Percentiles rank a stretch among this genome's conserved stretches.
phyloP scores from a whole-genome alignment of 441 rosid genomes.

The Pelargonium fulgidum region DNA sequence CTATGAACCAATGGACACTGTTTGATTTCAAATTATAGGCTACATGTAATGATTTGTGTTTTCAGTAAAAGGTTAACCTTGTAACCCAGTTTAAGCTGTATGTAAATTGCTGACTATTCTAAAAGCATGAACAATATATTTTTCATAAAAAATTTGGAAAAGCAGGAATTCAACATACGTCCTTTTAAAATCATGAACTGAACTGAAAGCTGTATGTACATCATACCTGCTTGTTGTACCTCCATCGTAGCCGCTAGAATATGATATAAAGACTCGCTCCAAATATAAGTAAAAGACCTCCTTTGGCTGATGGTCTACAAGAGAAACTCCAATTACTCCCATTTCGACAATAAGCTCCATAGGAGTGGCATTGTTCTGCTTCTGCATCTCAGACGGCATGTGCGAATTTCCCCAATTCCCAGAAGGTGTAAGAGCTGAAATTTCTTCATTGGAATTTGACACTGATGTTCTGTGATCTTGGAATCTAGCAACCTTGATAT shows the following conservation, averaged over 20 bases:
- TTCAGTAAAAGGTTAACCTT: too few species aligned
- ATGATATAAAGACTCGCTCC: conserved; percentile 76
- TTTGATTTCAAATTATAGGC: too few species aligned
- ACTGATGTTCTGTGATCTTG: conserved; percentile 34
- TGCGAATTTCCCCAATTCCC: conserved; percentile 42
- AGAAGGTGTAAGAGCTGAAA: conserved; percentile 33
- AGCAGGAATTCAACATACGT: too few species aligned
- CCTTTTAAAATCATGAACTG: too few species aligned
- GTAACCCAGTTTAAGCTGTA: too few species aligned
- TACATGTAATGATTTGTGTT: too few species aligned
- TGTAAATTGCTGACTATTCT: too few species aligned
- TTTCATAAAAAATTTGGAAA: too few species aligned
- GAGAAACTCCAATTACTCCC: conserved; percentile 85
- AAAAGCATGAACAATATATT: too few species aligned
- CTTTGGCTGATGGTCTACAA: conserved; percentile 89
- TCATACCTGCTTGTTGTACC: conserved; percentile 89
- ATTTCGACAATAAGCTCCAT: conserved; percentile 79
- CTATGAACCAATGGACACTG: too few species aligned
- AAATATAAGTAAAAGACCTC: conserved; percentile 74
- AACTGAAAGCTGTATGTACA: background rate
- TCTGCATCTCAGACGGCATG: conserved; percentile 35
- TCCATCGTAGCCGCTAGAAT: conserved; percentile 87
- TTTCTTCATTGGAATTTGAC: conserved; percentile 36
- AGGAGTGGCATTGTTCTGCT: conserved; percentile 40
- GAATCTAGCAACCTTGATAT: conserved; percentile 67